phyloP scores from a whole-genome alignment of 2,329 filamentous ascomycete species.

The Fusarium subglutinans region DNA sequence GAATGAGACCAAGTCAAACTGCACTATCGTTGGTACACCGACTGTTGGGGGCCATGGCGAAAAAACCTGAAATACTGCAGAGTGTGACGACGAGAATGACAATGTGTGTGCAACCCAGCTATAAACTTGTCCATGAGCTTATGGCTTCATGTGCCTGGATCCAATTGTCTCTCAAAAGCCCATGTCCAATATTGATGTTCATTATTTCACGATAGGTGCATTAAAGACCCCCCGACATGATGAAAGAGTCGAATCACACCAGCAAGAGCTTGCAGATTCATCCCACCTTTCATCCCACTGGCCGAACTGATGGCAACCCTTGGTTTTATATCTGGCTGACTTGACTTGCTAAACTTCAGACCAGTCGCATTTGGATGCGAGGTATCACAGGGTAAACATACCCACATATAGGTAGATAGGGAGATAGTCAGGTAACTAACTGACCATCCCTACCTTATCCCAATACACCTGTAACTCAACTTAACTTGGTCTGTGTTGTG shows the following conservation, averaged over 20 bases:
- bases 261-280: not conserved
- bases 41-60: slow-evolving; percentile 8
- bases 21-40: not conserved
- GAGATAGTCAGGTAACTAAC: not conserved
- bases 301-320: not conserved
- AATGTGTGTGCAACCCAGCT: slow-evolving; percentile 3
- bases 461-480: not conserved
- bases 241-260: not conserved
- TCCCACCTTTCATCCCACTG: slow-evolving; percentile 26
- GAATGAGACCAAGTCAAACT: slow-evolving; percentile 4
- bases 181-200: not conserved
- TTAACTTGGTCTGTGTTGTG: not conserved
- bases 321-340: not conserved
- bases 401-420: not conserved
- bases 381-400: not conserved
- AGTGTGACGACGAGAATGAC: slow-evolving; percentile 23
- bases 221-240: not conserved
- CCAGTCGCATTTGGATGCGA: not conserved
- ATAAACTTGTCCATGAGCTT: not conserved
- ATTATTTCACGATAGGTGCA: not conserved
- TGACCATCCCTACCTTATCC: not conserved
- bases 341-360: not conserved
- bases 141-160: not conserved
- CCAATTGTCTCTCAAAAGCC: not conserved
- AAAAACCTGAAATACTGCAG: slow-evolving; percentile 15